Conservation (phyloP, 2,329 filamentous ascomycete genomes). For the Alternaria ethzedia region DNA sequence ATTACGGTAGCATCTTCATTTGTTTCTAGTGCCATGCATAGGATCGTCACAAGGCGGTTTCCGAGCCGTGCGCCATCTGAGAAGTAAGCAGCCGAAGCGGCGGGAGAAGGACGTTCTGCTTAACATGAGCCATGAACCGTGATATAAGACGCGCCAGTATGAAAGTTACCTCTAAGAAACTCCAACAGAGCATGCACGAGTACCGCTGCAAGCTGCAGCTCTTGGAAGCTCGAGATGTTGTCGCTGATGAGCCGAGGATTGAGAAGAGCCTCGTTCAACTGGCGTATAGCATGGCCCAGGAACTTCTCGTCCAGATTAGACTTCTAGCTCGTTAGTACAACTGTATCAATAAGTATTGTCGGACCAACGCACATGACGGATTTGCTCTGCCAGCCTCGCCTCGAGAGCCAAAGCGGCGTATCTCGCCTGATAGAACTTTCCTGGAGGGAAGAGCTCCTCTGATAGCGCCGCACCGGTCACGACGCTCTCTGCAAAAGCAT, state of each 20-base stretch:
- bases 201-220: conserved; percentile 35
- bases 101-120: conserved; percentile 43
- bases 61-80: conserved; percentile 36
- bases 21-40: conserved; percentile 27
- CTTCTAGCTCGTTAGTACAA: conserved; percentile 25
- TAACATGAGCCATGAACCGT: conserved; percentile 28
- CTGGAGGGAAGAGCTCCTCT: conserved; percentile 41
- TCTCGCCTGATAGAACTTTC: conserved; percentile 44
- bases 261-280: conserved; percentile 39
- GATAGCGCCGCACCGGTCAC: conserved; percentile 27
- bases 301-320: conserved; percentile 41
- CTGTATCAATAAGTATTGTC: background rate
- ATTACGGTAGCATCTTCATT: conserved; percentile 22
- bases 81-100: conserved; percentile 43
- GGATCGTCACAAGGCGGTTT: conserved; percentile 38
- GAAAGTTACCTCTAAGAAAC: conserved; percentile 43
- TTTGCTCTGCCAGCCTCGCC: conserved; percentile 37
- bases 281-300: conserved; percentile 38
- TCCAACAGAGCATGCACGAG: conserved; percentile 38
- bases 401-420: conserved; percentile 43
- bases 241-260: conserved; percentile 32
- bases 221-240: conserved; percentile 24
- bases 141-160: background rate
- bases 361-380: conserved; percentile 33
- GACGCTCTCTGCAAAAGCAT: conserved; percentile 37